Evolutionary conservation across 2,329 filamentous ascomycete genomes (phyloP).

Genomic region (Monosporascus sp.): DNA sequence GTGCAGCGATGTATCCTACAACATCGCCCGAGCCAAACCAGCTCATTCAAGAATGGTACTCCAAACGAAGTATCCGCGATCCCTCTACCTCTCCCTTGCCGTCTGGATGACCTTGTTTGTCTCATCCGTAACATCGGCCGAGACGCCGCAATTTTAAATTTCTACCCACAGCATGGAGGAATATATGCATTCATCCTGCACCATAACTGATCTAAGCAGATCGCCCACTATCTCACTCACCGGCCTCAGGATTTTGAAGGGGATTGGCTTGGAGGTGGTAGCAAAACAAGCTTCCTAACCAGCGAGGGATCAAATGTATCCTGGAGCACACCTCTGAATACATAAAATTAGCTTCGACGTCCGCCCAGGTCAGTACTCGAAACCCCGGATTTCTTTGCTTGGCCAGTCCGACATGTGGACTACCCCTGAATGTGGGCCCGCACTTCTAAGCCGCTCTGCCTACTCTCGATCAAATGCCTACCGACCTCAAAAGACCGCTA

Average conservation of each 20-base stretch:
- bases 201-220: constrained; percentile 14
- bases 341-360: constrained; percentile 15
- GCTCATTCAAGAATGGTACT: too few species aligned
- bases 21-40: too few species aligned
- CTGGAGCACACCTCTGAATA: constrained; percentile 17
- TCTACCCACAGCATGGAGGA: constrained; percentile 13
- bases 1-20: too few species aligned
- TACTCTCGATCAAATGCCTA: too few species aligned
- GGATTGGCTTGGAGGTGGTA: constrained; percentile 14
- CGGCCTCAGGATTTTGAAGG: constrained; percentile 8
- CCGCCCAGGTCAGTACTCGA: constrained; percentile 7
- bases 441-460: too few species aligned
- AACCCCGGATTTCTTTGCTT: too few species aligned
- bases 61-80: too few species aligned
- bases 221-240: constrained; percentile 15
- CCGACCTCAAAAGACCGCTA: background rate
- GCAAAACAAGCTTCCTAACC: constrained; percentile 6
- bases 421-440: too few species aligned
- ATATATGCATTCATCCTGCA: constrained; percentile 13
- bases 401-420: too few species aligned
- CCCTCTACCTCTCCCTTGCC: too few species aligned
- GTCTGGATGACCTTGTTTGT: too few species aligned
- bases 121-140: background rate
- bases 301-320: constrained; percentile 15
- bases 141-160: constrained; percentile 14